Base-by-base conservation (phyloP, 2,329 filamentous ascomycete genomes). In the Colletotrichum eleusines region DNA sequence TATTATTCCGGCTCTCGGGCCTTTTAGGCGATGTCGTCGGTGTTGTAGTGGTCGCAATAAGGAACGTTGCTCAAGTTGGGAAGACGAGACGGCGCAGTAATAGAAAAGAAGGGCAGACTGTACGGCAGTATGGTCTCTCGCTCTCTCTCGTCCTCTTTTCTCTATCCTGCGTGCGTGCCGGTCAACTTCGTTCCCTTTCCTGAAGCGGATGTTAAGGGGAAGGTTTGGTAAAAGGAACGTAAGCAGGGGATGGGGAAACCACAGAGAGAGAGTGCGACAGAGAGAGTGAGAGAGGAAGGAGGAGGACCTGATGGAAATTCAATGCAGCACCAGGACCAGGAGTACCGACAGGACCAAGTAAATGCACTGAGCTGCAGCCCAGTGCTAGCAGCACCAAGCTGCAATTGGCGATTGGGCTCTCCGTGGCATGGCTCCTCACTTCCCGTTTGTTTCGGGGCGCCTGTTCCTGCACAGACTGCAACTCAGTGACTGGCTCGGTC, bases 381-480 rank as follows among this genome's bases (percentile, higher is more conserved):
- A 46, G 60, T 53, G 48, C 35, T 54, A 35, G 33, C 33, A 50
- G 23, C 33, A 26, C 6, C 31, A 23, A 61, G 16, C n/a, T 51
- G 26, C 33, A 48, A 50, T 50, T 48, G 26, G 42, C 16, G 16
- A 50, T 62, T 62, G 46, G 59, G 59, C 44, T 50, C 18, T 31
- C 55, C 23, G 14, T 18, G 55, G 23, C 58, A 33, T n/a, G 28
- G 59, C 35, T 40, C 50, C 48, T 54, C 35, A 42, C 48, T 54
- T 60, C 26, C 26, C 33, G 44, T 66, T 54, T 63, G 66, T 69
- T 72, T 72, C 48, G 69, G 54, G 66, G 60, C 48, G 59, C 66
- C 61, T 64, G 66, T 61, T 70, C 66, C 66, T 69, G 66, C 66
- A 69, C 69, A 70, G 69, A 60, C 54, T 57, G 3, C 54, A 40